A percentile compares a stretch with the other conserved stretches of the same genome.
Conservation (phyloP, 2,329 filamentous ascomycete species). For the Talaromyces sp. region DNA sequence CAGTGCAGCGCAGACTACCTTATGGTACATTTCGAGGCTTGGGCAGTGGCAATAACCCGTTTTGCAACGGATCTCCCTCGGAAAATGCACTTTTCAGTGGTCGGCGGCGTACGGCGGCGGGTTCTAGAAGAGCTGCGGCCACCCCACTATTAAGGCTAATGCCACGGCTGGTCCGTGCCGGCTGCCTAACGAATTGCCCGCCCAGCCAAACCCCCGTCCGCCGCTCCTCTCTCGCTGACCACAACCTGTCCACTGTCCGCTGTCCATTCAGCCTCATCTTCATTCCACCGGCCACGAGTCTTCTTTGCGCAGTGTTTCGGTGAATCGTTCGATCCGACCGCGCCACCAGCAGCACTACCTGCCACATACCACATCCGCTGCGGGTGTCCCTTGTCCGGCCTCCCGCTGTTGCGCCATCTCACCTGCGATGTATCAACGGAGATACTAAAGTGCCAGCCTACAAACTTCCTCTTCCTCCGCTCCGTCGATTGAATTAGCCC, state of each 20-base stretch:
- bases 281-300: conserved; percentile 44
- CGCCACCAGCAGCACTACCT: neutral
- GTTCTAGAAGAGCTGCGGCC: neutral
- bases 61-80: too few species aligned
- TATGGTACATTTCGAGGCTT: too few species aligned
- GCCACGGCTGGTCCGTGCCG: neutral
- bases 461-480: conserved; percentile 23
- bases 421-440: conserved; percentile 18
- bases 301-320: conserved; percentile 37
- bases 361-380: conserved; percentile 14
- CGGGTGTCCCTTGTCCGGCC: conserved; percentile 51
- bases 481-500: conserved; percentile 31
- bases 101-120: neutral
- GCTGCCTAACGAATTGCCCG: neutral
- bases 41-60: neutral
- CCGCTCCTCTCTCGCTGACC: neutral
- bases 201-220: neutral
- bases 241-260: neutral
- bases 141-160: neutral
- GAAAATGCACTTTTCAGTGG: neutral
- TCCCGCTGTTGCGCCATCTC: conserved; percentile 38
- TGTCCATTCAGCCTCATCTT: neutral
- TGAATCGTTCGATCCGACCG: conserved; percentile 29
- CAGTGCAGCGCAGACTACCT: neutral
- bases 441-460: conserved; percentile 24